Conservation (phyloP, 768 basidiomycete species). For the Boletus huronensis region DNA sequence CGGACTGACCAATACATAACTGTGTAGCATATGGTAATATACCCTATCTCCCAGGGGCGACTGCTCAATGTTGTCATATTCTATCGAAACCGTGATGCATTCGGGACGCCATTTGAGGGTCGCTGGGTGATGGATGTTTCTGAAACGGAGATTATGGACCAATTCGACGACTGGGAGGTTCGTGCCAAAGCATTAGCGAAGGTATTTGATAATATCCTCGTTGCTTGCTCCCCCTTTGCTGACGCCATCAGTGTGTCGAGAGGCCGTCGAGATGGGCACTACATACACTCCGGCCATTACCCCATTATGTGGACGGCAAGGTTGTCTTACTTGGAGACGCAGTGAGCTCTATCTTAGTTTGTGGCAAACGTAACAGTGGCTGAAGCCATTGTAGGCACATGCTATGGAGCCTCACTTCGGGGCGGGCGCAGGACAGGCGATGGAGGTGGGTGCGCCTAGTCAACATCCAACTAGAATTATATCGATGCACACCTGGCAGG, state of each 20-base stretch:
- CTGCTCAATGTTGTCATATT: constrained; percentile 37
- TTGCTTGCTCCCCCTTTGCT: background rate
- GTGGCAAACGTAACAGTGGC: background rate
- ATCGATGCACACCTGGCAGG: constrained; percentile 11
- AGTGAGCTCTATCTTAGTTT: constrained; percentile 23
- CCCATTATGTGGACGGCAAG: constrained; percentile 35
- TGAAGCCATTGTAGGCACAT: constrained; percentile 36
- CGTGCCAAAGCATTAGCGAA: constrained; percentile 8
- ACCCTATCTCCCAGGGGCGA: constrained; percentile 37
- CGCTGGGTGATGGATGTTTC: constrained; percentile 29
- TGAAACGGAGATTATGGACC: constrained; percentile 30
- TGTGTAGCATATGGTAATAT: constrained; percentile 39
- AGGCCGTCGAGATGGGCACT: constrained; percentile 43
- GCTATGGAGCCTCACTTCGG: constrained; percentile 47
- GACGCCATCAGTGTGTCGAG: constrained; percentile 30
- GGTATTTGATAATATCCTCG: background rate
- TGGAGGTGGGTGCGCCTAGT: constrained; percentile 37
- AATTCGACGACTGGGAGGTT: constrained; percentile 28
- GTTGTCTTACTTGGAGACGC: constrained; percentile 51
- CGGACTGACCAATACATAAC: background rate
- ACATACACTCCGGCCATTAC: constrained; percentile 38
- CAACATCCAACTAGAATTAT: background rate
- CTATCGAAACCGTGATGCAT: constrained; percentile 23
- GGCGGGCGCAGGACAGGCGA: constrained; percentile 48
- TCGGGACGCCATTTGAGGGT: constrained; percentile 32